Percentiles rank a stretch among this genome's conserved stretches.
phyloP scores from a whole-genome alignment of 768 basidiomycete species.

The Candolleomyces eurysporus region DNA sequence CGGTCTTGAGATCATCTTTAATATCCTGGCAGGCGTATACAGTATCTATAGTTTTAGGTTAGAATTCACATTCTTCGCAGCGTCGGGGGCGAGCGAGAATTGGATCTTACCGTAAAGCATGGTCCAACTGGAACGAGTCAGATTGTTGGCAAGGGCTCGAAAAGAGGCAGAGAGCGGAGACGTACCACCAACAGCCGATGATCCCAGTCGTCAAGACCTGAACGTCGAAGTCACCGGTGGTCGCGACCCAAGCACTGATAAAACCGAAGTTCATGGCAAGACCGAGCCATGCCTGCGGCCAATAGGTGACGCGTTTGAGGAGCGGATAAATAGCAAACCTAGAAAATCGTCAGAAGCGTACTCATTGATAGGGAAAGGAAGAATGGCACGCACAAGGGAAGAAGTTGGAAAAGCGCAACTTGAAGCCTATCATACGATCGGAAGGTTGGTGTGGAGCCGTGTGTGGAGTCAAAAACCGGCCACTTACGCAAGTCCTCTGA shows the following conservation, averaged over 20 bases:
- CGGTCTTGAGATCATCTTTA: constrained; percentile 66
- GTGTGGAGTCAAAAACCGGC: no score
- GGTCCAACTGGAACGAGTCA: constrained; percentile 36
- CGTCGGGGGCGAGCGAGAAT: neutral
- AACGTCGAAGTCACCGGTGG: constrained; percentile 29
- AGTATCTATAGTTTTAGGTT: constrained; percentile 39
- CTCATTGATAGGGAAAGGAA: neutral
- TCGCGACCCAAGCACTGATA: constrained; percentile 46
- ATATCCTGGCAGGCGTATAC: constrained; percentile 83
- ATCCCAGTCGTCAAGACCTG: constrained; percentile 34
- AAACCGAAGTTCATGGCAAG: constrained; percentile 58
- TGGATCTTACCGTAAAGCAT: constrained; percentile 41
- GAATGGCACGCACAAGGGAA: constrained; percentile 38
- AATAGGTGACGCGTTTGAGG: constrained; percentile 54
- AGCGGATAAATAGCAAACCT: constrained; percentile 50
- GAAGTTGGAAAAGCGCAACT: constrained; percentile 42
- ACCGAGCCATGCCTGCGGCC: constrained; percentile 64
- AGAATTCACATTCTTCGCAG: neutral
- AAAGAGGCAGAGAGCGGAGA: constrained; percentile 1
- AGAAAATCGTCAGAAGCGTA: neutral
- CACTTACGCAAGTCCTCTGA: constrained; percentile 33
- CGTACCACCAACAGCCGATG: constrained; percentile 47
- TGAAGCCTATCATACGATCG: constrained; percentile 27
- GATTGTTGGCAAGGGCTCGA: neutral
- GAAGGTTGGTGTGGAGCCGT: no score